A percentile compares a stretch with the other conserved stretches of the same genome.
phyloP scores from a whole-genome alignment of 164 flowering plant genomes.

The Echeveria elegans region DNA sequence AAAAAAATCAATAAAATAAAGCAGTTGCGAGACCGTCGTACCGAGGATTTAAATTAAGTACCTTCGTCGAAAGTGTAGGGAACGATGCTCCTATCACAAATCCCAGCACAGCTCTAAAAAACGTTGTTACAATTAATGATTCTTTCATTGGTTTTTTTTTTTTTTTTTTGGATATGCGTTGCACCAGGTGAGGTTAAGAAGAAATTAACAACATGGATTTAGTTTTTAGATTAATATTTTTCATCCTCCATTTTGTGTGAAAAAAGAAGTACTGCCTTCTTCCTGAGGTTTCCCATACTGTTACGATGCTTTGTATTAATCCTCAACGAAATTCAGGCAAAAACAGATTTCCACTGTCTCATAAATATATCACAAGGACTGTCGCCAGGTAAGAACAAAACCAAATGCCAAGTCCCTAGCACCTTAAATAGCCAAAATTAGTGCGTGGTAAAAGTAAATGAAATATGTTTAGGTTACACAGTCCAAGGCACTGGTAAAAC shows the following conservation, averaged over 20 bases:
- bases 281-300: slow-evolving; percentile 39
- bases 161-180: slow-evolving; percentile 36
- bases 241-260: neutral
- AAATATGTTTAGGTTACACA: neutral
- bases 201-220: too few species aligned
- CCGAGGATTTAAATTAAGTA: neutral
- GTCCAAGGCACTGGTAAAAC: neutral
- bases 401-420: neutral
- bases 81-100: slow-evolving; percentile 65
- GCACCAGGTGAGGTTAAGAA: too few species aligned
- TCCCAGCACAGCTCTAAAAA: slow-evolving; percentile 61
- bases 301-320: slow-evolving; percentile 17
- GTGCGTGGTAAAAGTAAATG: neutral
- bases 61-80: slow-evolving; percentile 22
- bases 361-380: neutral
- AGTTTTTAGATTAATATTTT: too few species aligned
- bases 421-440: neutral
- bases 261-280: slow-evolving; percentile 36
- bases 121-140: slow-evolving; percentile 52
- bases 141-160: slow-evolving; percentile 53
- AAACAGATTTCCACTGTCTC: neutral
- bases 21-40: neutral
- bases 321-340: slow-evolving; percentile 2
- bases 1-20: too few species aligned
- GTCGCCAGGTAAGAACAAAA: neutral